Evolutionary conservation across 768 basidiomycete species (phyloP), one percentile per base, ranked within the genome.

Genomic region (Lentinula guzmanii): DNA sequence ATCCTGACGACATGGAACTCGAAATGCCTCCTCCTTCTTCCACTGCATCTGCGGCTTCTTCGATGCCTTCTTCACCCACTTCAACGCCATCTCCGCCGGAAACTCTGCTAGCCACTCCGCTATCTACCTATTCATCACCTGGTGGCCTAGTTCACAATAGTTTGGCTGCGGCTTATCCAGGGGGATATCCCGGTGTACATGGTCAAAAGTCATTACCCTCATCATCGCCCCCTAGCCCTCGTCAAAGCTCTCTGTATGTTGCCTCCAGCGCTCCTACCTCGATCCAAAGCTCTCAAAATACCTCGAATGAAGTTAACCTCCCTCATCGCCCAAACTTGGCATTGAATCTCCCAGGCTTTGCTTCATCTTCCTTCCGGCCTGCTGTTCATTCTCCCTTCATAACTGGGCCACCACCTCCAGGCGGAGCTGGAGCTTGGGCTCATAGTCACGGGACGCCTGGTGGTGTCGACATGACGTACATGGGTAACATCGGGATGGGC

Each of bases 1-100:
- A 91, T 68, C 77, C 87, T 0, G 89, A 90, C 70, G 90, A 92
- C 66, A 91, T 92, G 89, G 90, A 91, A 65, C 79, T 91, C 21
- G 89, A 90, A 56, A 70, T 79, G 13, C 58, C 45, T 46, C 69
- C 74, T 51, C 72, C 74, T 6, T 73, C 72, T 24, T 68, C 72
- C 18, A 37, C 31, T 50, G 69, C 74, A 8, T 73, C 75, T 45
- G 24, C 41, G 68, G 66, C 71, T 6, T 70, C 69, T 64, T 75
- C 76, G 7, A 76, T 76, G 1, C 78, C 81, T 1, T 77, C 79
- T 1, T 77, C 78, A 5, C 73, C 73, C 41, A 76, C 73, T 1
- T 74, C 80, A 4, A 74, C 75, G 8, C 80, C 48, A n/a, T 60
- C 59, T 16, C 51, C 81, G 0, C 80, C 85, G 3, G 75, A 80